Percentiles rank a stretch among this genome's conserved stretches.
Conservation (phyloP, 2,329 filamentous ascomycete genomes). For the Xylariaceae sp. region DNA sequence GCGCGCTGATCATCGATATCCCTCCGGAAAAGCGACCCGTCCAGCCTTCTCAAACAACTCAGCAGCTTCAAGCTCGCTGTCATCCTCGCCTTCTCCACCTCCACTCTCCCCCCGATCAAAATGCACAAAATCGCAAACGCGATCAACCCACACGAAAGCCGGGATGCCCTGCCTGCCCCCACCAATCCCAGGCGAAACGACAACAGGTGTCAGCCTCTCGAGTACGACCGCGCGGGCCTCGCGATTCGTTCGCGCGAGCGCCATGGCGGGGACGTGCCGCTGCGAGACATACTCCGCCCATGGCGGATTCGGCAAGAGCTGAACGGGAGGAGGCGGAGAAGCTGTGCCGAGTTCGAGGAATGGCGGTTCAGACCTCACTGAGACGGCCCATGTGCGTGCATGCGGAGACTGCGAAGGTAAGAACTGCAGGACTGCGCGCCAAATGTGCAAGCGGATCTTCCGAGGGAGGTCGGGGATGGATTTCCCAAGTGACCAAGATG, state of each 20-base stretch:
- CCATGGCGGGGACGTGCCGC: slow-evolving; percentile 14
- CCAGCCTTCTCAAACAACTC: neutral
- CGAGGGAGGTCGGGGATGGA: slow-evolving; percentile 16
- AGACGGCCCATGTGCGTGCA: slow-evolving; percentile 15
- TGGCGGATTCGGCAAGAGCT: slow-evolving; percentile 15
- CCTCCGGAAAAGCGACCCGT: neutral
- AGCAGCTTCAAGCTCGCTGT: slow-evolving; percentile 12
- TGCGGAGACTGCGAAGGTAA: slow-evolving; percentile 8
- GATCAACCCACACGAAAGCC: slow-evolving; percentile 17
- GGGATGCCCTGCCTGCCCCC: slow-evolving; percentile 6
- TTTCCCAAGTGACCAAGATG: neutral
- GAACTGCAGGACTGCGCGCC: slow-evolving; percentile 15
- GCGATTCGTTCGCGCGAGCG: slow-evolving; percentile 15
- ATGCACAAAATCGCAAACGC: slow-evolving; percentile 11
- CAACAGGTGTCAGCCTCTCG: slow-evolving; percentile 18
- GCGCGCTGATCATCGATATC: no score
- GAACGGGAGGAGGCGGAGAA: slow-evolving; percentile 13
- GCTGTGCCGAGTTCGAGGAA: slow-evolving; percentile 17
- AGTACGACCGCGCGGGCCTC: slow-evolving; percentile 20
- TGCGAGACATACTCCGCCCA: slow-evolving; percentile 17
- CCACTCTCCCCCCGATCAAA: slow-evolving; percentile 12
- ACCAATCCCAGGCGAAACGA: slow-evolving; percentile 5
- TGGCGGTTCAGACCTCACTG: slow-evolving; percentile 6
- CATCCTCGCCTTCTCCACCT: slow-evolving; percentile 14
- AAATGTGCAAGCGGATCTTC: slow-evolving; percentile 19